Percentiles rank a stretch among this genome's conserved stretches.
These are phyloP conservation scores for Uromyces viciae-fabae DNA, from an alignment of 1,284 basidiomycete species.

Conservation along the genomic window DNA sequence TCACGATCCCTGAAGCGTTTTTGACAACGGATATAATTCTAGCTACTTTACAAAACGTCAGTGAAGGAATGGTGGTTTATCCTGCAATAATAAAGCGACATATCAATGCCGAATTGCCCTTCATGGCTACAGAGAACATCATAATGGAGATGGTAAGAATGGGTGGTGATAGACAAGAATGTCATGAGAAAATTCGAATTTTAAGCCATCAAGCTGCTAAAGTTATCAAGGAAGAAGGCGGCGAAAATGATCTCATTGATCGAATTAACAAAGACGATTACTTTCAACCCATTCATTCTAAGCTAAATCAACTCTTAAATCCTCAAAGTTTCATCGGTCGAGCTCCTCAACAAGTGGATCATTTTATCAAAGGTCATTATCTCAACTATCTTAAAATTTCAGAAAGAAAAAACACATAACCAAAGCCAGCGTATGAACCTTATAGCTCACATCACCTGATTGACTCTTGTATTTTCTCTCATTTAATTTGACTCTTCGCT, in stretches of 20 bases:
- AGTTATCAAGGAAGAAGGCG: conserved; percentile 90
- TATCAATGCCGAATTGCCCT: conserved; percentile 90
- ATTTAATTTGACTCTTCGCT: conserved; percentile 49
- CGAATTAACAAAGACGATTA: conserved; percentile 68
- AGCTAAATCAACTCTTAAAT: conserved; percentile 63
- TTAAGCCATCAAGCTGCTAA: conserved; percentile 92
- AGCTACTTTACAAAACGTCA: conserved; percentile 88
- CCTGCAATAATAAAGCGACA: conserved; percentile 88
- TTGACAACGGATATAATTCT: conserved; percentile 94
- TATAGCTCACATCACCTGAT: conserved; percentile 48
- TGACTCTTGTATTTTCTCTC: conserved; percentile 50
- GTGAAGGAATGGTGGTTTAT: conserved; percentile 95
- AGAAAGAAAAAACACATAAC: conserved; percentile 53
- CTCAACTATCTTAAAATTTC: conserved; percentile 47
- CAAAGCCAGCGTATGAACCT: conserved; percentile 53
- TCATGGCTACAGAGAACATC: conserved; percentile 92
- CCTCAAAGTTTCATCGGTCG: conserved; percentile 82
- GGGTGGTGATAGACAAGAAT: conserved; percentile 92
- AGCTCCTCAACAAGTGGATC: conserved; percentile 88
- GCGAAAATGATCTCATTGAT: conserved; percentile 93
- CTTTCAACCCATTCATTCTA: conserved; percentile 62
- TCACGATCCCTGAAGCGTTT: conserved; percentile 95
- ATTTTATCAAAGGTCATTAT: conserved; percentile 49
- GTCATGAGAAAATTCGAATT: conserved; percentile 92
- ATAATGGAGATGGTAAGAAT: conserved; percentile 97